Base-by-base conservation (phyloP, 164 flowering plant species). In the Vitis cinerea region DNA sequence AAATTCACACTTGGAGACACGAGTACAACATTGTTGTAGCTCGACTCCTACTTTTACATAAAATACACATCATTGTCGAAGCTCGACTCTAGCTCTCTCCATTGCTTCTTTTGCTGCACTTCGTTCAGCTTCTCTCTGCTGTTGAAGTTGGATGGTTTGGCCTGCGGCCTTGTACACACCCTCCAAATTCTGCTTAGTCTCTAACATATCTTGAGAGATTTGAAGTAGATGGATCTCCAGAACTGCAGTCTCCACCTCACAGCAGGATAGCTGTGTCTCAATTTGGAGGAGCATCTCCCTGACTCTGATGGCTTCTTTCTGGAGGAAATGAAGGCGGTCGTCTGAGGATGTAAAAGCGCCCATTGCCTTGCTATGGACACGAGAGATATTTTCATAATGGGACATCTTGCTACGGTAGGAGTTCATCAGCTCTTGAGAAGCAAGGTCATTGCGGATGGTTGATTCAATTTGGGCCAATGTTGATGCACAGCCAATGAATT, bases 81-180 rank as follows among this genome's bases (percentile, higher is more conserved):
- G 77, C 44, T 65, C 64, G 29, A 16, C 15, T 59, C 44, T 67
- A 7, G 80, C 78, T 64, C 53, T 47, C 52, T 74, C 75, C 37
- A 78, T 63, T 54, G 78, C 77, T 31, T 66, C 72, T 63, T 67
- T 71, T 0, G 78, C 81, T 29, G 55, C 69, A 3, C 0, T 17
- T 19, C 15, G 61, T 47, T 72, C 71, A 0, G 10, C 72, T 48
- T 72, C 75, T 49, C 9, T 57, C 27, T 29, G n/a, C 50, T 57
- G 15, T 56, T 11, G 7, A 7, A 13, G 27, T 63, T 29, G 27
- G 54, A 7, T 6, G 3, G 65, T 50, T 37, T 66, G 65, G 10
- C 29, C 70, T 3, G 66, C 75, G 30, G 64, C 58, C 54, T n/a
- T 5, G 7, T 51, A 37, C 11, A 19, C 66, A 19, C 61, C 57